Base-by-base conservation (phyloP, 345 rosid genomes). In the Acer yangbiense region DNA sequence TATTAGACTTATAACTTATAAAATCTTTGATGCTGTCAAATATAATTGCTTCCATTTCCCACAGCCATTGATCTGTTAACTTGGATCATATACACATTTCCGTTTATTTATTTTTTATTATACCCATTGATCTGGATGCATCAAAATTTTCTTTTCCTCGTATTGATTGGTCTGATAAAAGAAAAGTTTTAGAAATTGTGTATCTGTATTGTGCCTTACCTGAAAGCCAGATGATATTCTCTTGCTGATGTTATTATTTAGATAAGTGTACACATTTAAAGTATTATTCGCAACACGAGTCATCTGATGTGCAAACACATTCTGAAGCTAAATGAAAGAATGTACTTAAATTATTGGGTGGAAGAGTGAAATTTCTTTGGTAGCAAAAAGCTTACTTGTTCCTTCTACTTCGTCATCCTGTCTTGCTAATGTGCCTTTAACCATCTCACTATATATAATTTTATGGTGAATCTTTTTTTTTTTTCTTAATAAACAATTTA, bases 11-110 rank as follows among this genome's bases (percentile, higher is more conserved):
- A 44, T 52, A 14, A 68, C 57, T 48, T 55, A 18, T 21, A 3
- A 62, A 29, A 71, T 55, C 44, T 44, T 29, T 62, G 69, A 48
- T 64, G 72, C 18, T 67, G 43, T 71, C 18, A 32, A 43, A 35
- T 72, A 32, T 68, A 39, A 27, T 39, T 32, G 23, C 67, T 61
- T 73, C 41, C 41, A 20, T 16, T 73, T 61, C 21, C 61, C 67
- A 3, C 9, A 7, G 32, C 2, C n/a, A 9, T 55, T 54, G 20
- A 21, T 16, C n/a, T 29, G 29, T 29, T 29, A 4, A 52, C 35
- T 9, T 52, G 62, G 63, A 71, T n/a, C 21, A 71, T 52, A 54
- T 39, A 66, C 46, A 35, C 6, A 0, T 35, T 18, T 18, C 50
- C 68, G 62, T 10, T 10, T 41, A 21, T 44, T 68, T 46, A 5